Conservation (phyloP, 352 stramenopile genomes). For the Phytophthora sp. region DNA sequence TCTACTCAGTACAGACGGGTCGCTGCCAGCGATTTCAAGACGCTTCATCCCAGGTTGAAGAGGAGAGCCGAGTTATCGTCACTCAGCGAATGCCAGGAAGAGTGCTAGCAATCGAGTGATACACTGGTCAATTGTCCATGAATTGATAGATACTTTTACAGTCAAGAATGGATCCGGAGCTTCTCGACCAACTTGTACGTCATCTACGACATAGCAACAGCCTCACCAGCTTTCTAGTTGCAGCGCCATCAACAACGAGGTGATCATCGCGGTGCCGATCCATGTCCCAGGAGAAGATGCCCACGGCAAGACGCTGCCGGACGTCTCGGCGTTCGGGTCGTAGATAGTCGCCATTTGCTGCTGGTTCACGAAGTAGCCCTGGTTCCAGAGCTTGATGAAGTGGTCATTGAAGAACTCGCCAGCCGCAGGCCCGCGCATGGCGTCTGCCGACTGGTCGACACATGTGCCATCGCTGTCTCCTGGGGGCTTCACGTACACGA, state of each 20-base stretch:
- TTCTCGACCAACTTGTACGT: not conserved
- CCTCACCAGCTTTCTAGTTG: too few relatives aligned
- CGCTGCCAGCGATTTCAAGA: too few relatives aligned
- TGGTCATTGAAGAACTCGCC: constrained; percentile 68
- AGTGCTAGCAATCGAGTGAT: too few relatives aligned
- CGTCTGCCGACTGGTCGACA: constrained; percentile 42
- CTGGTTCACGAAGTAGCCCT: constrained; percentile 43
- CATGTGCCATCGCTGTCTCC: constrained; percentile 73
- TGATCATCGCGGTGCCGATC: not conserved
- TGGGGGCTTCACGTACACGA: constrained; percentile 71
- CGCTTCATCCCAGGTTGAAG: too few relatives aligned
- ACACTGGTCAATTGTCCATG: not conserved
- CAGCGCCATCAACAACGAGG: not conserved
- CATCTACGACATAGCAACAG: too few relatives aligned
- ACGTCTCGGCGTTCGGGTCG: constrained; percentile 29
- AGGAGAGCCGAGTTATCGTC: too few relatives aligned
- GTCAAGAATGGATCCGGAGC: not conserved
- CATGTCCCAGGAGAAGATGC: not conserved
- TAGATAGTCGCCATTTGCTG: constrained; percentile 38
- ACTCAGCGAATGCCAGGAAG: too few relatives aligned
- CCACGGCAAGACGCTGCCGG: not conserved
- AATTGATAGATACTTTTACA: not conserved
- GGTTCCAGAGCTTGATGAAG: constrained; percentile 78
- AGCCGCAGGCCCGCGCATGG: constrained; percentile 52
- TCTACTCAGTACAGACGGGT: too few relatives aligned